phyloP scores from a whole-genome alignment of 306 rosid genomes.

The Sechiopsis laciniata region DNA sequence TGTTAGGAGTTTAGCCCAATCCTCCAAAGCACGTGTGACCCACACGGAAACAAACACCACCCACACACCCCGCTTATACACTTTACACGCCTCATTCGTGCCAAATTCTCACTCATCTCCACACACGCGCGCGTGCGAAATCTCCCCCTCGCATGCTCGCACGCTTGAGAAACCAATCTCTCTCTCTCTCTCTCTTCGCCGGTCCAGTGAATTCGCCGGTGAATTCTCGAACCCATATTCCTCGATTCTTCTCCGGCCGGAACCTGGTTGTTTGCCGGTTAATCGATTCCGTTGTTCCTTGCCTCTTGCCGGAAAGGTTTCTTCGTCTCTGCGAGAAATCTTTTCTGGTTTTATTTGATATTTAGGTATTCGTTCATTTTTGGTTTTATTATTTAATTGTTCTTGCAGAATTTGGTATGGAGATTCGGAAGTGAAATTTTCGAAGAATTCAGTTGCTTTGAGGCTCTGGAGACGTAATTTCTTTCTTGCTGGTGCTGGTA shows the following conservation, averaged over 20 bases:
- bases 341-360: not conserved
- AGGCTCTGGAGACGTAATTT: not conserved
- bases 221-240: not conserved
- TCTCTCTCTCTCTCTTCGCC: slow-evolving; percentile 19
- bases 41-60: not conserved
- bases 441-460: not conserved
- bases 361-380: slow-evolving; percentile 10
- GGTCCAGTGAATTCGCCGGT: slow-evolving; percentile 19
- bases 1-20: not conserved
- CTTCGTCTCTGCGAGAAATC: not conserved
- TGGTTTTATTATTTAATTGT: not conserved
- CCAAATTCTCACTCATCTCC: slow-evolving; percentile 7
- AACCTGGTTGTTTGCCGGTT: not conserved
- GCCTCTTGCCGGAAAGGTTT: not conserved
- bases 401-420: not conserved
- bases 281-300: not conserved
- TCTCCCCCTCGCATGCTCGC: slow-evolving; percentile 21
- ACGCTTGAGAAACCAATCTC: slow-evolving; percentile 19
- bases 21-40: slow-evolving; percentile 15
- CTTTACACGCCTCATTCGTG: slow-evolving; percentile 22
- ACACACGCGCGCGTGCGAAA: slow-evolving; percentile 23
- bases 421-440: not conserved
- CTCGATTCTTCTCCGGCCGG: slow-evolving; percentile 9
- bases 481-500: slow-evolving; percentile 13
- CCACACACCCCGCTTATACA: not conserved